These are phyloP conservation scores for Onygenales sp. DNA, from an alignment of 2,329 filamentous ascomycete species.

Conservation along the genomic window DNA sequence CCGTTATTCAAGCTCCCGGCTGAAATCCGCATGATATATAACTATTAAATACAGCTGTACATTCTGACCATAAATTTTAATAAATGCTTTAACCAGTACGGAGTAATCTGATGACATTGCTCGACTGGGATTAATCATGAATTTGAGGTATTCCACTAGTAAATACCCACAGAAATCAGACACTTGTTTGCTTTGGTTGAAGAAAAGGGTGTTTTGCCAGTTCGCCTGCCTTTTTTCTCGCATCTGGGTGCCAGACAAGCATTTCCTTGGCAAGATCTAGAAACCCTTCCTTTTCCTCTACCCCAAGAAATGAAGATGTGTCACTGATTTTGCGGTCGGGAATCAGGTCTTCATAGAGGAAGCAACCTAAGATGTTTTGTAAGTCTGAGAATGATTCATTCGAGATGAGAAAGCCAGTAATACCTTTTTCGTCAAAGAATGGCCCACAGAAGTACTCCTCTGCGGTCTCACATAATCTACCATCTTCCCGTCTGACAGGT, in stretches of 20 bases:
- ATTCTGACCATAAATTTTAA: no score
- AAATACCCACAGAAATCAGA: constrained; percentile 16
- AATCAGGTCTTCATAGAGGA: constrained; percentile 25
- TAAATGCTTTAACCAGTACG: constrained; percentile 9
- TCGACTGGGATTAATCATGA: constrained; percentile 9
- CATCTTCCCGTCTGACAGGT: constrained; percentile 9
- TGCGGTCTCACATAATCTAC: constrained; percentile 11
- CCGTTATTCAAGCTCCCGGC: no score
- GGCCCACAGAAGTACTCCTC: constrained; percentile 16
- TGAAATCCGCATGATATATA: no score
- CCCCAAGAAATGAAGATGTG: constrained; percentile 19
- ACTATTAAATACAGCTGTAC: no score
- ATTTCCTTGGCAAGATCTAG: constrained; percentile 21
- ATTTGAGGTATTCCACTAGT: constrained; percentile 9
- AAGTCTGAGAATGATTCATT: constrained; percentile 13
- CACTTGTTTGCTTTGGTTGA: constrained; percentile 16
- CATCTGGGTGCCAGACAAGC: constrained; percentile 22
- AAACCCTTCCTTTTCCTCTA: constrained; percentile 22
- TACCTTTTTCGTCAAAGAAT: constrained; percentile 19
- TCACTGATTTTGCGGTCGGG: constrained; percentile 22
- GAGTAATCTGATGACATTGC: constrained; percentile 7
- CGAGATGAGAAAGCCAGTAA: constrained; percentile 9
- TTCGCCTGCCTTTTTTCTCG: constrained; percentile 21
- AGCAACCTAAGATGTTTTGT: constrained; percentile 20
- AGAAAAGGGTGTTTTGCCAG: constrained; percentile 22